Evolutionary conservation across 1,284 basidiomycete species (phyloP), one percentile per base, ranked within the genome.

Genomic region (Hemileia vastatrix): DNA sequence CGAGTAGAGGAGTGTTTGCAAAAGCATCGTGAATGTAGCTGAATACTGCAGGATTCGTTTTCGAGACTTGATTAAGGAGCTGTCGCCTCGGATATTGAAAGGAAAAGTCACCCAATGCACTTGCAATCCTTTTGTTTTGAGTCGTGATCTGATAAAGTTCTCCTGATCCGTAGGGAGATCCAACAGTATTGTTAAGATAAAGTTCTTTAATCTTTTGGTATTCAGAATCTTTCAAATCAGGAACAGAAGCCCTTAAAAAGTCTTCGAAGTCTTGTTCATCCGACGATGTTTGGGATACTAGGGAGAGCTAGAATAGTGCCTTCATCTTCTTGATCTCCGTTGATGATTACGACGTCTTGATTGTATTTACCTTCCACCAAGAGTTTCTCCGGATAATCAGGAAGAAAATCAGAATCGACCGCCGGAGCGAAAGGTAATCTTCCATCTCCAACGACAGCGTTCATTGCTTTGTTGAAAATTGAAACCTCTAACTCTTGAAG

Each of bases 311-410:
- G 15, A 21, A 55, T 21, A n/a, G 54, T 55, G 4, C 54, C 54
- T 33, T 55, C 54, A 40, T 55, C 54, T 21, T 55, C 27, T 23
- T 55, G 23, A 21, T 55, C 27, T 15, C 54, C 54, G 6, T 31
- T 55, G 24, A 55, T 13, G 11, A 55, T 18, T n/a, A 11, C 19
- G 4, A 36, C 54, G 15, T 55, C 32, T 36, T 40, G 9, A 13
- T 36, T 55, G 19, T 27, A 55, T 24, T 40, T n/a, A 11, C 32
- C 23, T 55, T 55, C 24, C 8, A 21, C 15, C 32, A 6, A n/a
- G 9, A 55, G 23, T n/a, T 36, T 24, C n/a, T 27, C 54, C 8
- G 32, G 32, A 18, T 36, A 24, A 24, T 43, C 23, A 15, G 54
- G 54, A 44, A 31, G 23, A 15, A 55, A 55, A 43, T 36, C 36